These are phyloP conservation scores for Trichocladium uniseriatum DNA, from an alignment of 495 filamentous ascomycete genomes.

Conservation along the genomic window DNA sequence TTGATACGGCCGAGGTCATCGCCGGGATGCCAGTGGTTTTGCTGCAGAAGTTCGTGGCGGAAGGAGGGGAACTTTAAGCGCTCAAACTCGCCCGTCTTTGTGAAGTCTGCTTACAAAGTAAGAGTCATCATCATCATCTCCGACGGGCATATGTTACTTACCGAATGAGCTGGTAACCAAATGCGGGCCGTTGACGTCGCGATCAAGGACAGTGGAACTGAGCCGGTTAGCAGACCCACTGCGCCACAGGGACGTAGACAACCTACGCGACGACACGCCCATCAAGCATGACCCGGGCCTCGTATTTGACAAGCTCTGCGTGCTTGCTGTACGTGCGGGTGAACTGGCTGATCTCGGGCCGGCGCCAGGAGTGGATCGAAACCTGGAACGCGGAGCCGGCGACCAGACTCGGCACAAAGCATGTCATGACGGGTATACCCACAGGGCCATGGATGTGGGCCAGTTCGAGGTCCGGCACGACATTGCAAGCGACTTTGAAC, in stretches of 20 bases:
- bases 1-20: conserved; percentile 67
- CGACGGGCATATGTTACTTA: conserved; percentile 6
- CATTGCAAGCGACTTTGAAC: conserved; percentile 77
- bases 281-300: conserved; percentile 63
- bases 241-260: neutral
- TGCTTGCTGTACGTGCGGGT: conserved; percentile 52
- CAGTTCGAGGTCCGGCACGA: conserved; percentile 53
- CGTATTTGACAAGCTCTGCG: conserved; percentile 52
- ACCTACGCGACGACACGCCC: conserved; percentile 56
- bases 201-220: conserved; percentile 48
- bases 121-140: neutral
- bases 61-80: conserved; percentile 65
- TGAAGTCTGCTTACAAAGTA: conserved; percentile 41
- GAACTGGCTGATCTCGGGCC: conserved; percentile 52
- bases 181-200: conserved; percentile 51
- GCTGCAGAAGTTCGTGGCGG: conserved; percentile 58
- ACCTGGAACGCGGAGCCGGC: conserved; percentile 57
- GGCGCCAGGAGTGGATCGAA: conserved; percentile 76
- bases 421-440: conserved; percentile 60
- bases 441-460: conserved; percentile 33
- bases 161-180: conserved; percentile 43
- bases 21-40: conserved; percentile 62
- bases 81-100: conserved; percentile 53
- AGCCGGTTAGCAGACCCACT: conserved; percentile 1
- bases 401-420: conserved; percentile 62